Evolutionary conservation across 768 basidiomycete genomes (phyloP), one percentile per base, ranked within the genome.

Genomic region (Pleurotus citrinopileatus): DNA sequence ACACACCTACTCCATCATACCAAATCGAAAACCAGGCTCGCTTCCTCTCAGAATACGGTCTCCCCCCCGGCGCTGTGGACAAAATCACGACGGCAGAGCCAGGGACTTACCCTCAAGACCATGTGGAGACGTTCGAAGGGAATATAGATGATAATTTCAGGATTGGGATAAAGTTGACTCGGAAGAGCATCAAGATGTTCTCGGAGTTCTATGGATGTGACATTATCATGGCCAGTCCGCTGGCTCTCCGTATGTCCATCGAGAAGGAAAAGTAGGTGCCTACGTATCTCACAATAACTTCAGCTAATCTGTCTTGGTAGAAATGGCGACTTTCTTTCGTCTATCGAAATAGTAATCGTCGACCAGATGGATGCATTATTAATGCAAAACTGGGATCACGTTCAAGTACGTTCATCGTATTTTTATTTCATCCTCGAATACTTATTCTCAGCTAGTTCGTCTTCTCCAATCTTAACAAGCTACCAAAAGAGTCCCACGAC

Each of bases 301-400:
- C 4, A 26, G 28, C n/a, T 52, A 8, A 42, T 22, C 17, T 5
- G 19, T 4, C 26, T 56, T 20, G 8, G 7, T 48, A 93, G 92
- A 65, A 90, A 79, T 60, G 85, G 84, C 9, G 97, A 99, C 70
- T 94, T 96, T 66, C 74, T 99, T 48, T 91, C 91, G 9, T 96
- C 94, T 2, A 89, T 99, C 53, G 97, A 99, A 65, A 70, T 98
- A 4, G 71, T 94, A 19, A 71, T 98, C n/a, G 77, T 92, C 13
- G 97, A 98, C 67, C 94, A 97, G 63, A 76, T 92, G 75, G 94
- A 98, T 67, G 88, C 88, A 2, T 79, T 98, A 61, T 80, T 83
- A 3, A 98, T 98, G 97, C 97, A 98, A 72, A 99, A 99, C 62
- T 99, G 97, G 97, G 94, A 98, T 34, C 97, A 98, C 63, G 80